Base-by-base conservation (phyloP, 2,329 filamentous ascomycete species). In the Colletotrichum caudatum region DNA sequence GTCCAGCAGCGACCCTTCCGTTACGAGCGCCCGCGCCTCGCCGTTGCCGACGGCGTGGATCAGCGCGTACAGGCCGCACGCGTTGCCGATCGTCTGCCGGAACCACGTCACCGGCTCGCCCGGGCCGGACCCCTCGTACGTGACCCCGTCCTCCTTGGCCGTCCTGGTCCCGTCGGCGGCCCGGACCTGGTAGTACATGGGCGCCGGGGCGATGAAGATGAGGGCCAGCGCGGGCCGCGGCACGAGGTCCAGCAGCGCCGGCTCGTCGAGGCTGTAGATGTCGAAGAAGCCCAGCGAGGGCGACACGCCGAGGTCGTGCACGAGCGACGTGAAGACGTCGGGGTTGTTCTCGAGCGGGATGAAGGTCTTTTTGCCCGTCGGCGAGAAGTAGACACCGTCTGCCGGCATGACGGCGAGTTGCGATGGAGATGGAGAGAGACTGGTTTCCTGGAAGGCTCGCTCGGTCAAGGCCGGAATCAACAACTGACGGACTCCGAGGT, bases 41-140 rank as follows among this genome's bases (percentile, higher is more conserved):
- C 93, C 93, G 78, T 96, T 97, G 61, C 88, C 88, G 0, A 92
- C 87, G 20, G 88, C 89, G 79, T 97, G 94, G 11, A 97, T 80
- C 6, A 96, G 84, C 0, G 90, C 94, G 77, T 94, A 94, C 29
- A 95, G 87, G 0, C 94, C 94, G 78, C 93, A 97, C 0, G 93
- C 92, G 78, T 96, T 92, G 69, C 90, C 88, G 76, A 97, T 96
- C 0, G 93, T 96, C 81, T 97, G 94, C 77, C 91, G 91, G 83
- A 94, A 96, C 93, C 93, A 97, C 23, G 93, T 83, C 0, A 95
- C 89, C 8, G 92, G 88, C 76, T 95, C 92, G 0, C 81, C 78
- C 6, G 77, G 75, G 2, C 81, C 81, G 9, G 74, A 73, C 1
- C 69, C 61, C 44, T 77, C 69, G 73, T 84, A 83, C 1, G 78